A percentile compares a stretch with the other conserved stretches of the same genome.
Conservation (phyloP, 2,329 filamentous ascomycete genomes). For the Phialophora chinensis region DNA sequence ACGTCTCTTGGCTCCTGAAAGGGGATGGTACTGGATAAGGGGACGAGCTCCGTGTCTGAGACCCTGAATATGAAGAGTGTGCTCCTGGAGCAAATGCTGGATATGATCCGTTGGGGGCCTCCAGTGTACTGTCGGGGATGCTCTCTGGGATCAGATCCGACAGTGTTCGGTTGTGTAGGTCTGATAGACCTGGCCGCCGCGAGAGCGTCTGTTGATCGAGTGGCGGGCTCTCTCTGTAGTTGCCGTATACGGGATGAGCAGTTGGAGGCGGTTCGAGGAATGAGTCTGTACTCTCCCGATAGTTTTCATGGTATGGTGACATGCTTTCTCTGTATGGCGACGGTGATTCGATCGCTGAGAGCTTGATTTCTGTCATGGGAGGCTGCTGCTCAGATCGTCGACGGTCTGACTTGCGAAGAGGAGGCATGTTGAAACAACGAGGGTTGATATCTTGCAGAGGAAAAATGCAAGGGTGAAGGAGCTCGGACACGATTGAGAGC, state of each 20-base stretch:
- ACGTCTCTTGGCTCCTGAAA: slow-evolving; percentile 46
- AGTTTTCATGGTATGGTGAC: slow-evolving; percentile 6
- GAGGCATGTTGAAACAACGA: slow-evolving; percentile 35
- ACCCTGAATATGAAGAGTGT: slow-evolving; percentile 30
- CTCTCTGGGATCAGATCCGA: slow-evolving; percentile 33
- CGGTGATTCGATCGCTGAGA: slow-evolving; percentile 26
- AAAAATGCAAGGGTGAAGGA: slow-evolving; percentile 19
- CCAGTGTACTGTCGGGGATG: slow-evolving; percentile 26
- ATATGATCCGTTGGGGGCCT: slow-evolving; percentile 17
- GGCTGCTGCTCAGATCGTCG: slow-evolving; percentile 25
- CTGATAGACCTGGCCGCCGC: slow-evolving; percentile 23
- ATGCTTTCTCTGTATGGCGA: slow-evolving; percentile 17
- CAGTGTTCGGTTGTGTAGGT: slow-evolving; percentile 31
- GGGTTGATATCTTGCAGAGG: slow-evolving; percentile 5
- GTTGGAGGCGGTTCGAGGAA: slow-evolving; percentile 28
- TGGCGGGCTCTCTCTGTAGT: slow-evolving; percentile 28
- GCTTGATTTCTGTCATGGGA: slow-evolving; percentile 32
- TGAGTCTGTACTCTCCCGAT: slow-evolving; percentile 17
- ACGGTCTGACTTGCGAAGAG: slow-evolving; percentile 34
- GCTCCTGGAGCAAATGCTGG: slow-evolving; percentile 34
- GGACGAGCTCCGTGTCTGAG: slow-evolving; percentile 38
- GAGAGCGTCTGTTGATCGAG: slow-evolving; percentile 14
- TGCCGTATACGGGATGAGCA: slow-evolving; percentile 32
- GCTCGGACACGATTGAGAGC: slow-evolving; percentile 11
- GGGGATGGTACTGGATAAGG: slow-evolving; percentile 43